Evolutionary conservation across 768 basidiomycete species (phyloP), one percentile per base, ranked within the genome.

Genomic region (Suillus luteus): DNA sequence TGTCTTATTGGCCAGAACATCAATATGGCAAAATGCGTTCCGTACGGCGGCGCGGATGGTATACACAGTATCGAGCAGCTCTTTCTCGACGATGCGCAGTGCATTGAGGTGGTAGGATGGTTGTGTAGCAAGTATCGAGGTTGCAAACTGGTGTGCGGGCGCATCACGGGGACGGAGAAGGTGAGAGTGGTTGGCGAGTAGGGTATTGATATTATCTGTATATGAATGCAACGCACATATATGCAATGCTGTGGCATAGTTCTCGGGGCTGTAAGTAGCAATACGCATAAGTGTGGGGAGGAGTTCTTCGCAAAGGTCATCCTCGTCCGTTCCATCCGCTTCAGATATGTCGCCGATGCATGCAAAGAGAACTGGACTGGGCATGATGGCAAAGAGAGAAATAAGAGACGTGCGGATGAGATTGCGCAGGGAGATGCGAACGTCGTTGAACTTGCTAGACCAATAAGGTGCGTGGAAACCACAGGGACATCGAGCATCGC

Each of bases 161-260:
- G 81, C 75, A 58, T 90, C 87, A 15, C 85, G 82, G 1, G 88
- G 82, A 4, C 87, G 86, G n/a, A 90, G 77, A 51, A 90, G 83
- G 59, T 86, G 79, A 1, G 76, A 72, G 67, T 89, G 75, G 0
- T 75, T 62, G 22, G 78, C 70, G 58, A 90, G 81, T 11, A 88
- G 79, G 0, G 62, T 41, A 48, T 77, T 55, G 65, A 89, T 73
- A 35, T 67, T 68, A 0, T 72, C 69, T 7, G 73, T 64, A 40
- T 82, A 68, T 67, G 72, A 68, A 48, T 81, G 78, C 4, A 70
- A 46, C 4, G 81, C 71, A 68, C 83, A 72, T 63, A 89, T 85
- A 3, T 83, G 81, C 12, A 91, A 78, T 0, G 88, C 85, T 0
- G 83, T 82, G 2, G 78, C 80, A 38, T 87, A 77, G 15, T 82